Evolutionary conservation across 441 rosid genomes (phyloP), one percentile per base, ranked within the genome.

Genomic region (Rhodomyrtus psidioides): DNA sequence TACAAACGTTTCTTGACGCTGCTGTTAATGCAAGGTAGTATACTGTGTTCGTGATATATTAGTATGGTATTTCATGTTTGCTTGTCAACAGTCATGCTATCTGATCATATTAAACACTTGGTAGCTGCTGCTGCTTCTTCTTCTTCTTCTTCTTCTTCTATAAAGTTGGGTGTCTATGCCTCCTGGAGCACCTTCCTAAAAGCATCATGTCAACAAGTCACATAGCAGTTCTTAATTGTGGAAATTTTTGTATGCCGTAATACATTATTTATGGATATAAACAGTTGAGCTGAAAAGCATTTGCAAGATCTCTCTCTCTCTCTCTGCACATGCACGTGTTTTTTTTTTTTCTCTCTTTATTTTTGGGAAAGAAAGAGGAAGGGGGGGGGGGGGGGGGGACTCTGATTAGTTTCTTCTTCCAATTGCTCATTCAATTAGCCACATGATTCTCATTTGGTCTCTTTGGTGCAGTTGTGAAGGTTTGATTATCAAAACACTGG

Each of bases 401-500:
- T 7, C 76, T 0, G 15, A 34, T 65, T 21, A 34, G 79, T 34
- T 65, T 65, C 26, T 65, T 5, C 5, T 5, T 65, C 34, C 7
- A 3, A 34, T 65, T 65, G 79, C 79, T 65, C 24, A 65, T 19
- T 26, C 49, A 10, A 65, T 65, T 65, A 65, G 79, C 49, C 79
- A 34, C 39, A 21, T 39, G 49, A 70, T 70, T 34, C 49, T 70
- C 49, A 70, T 70, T 70, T 70, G 26, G 79, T 12, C n/a, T 70
- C 13, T 21, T 70, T 70, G 49, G 58, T 93, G 93, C 94, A 96
- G 99, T 88, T 96, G 95, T 88, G 99, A 96, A 92, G 99, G 99
- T 86, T 90, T 97, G 89, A 97, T 97, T 82, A 94, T 97, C 92
- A 97, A 97, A 91, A 96, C 98, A 55, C 82, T 97, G 93, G 88